Percentiles rank a stretch among this genome's conserved stretches.
These are phyloP conservation scores for Thelonectria rubi DNA, from an alignment of 2,329 filamentous ascomycete genomes.

Conservation along the genomic window DNA sequence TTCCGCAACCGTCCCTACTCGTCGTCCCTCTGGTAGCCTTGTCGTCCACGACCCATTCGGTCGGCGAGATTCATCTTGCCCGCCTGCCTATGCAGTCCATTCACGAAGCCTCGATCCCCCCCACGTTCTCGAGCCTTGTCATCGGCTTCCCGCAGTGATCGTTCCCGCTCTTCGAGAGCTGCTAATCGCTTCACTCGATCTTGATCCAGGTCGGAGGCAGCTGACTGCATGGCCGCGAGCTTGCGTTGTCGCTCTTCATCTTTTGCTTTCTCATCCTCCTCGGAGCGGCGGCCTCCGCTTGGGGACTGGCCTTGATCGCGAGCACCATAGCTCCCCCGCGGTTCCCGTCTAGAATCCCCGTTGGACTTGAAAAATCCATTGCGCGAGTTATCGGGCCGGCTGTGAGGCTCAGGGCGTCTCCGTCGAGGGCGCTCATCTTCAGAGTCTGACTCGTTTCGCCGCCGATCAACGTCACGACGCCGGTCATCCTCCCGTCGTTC, in stretches of 20 bases:
- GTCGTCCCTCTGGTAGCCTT: conserved; percentile 57
- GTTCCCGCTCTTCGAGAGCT: conserved; percentile 72
- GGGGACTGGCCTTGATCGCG: conserved; percentile 37
- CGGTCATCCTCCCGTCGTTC: conserved; percentile 41
- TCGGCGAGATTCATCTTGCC: conserved; percentile 61
- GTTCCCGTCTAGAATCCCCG: conserved; percentile 21
- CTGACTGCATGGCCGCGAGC: conserved; percentile 77
- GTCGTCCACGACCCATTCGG: conserved; percentile 59
- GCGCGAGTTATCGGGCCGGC: conserved; percentile 14
- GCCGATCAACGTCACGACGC: conserved; percentile 45
- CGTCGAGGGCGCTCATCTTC: conserved; percentile 46
- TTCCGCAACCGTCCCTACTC: conserved; percentile 42
- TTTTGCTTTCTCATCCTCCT: conserved; percentile 42
- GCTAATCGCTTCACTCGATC: conserved; percentile 74
- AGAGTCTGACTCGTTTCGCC: conserved; percentile 39
- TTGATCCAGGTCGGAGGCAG: conserved; percentile 74
- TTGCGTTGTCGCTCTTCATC: conserved; percentile 71
- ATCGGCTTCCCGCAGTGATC: conserved; percentile 71
- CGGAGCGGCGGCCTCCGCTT: conserved; percentile 31
- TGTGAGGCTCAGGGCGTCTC: conserved; percentile 29
- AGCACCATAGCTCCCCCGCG: conserved; percentile 28
- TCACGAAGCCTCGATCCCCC: conserved; percentile 71
- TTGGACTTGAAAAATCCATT: conserved; percentile 18
- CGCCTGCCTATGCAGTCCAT: conserved; percentile 68
- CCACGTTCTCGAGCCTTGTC: conserved; percentile 70